These are phyloP conservation scores for Stevia rebaudiana DNA, from an alignment of 140 eudicot species.

Conservation along the genomic window DNA sequence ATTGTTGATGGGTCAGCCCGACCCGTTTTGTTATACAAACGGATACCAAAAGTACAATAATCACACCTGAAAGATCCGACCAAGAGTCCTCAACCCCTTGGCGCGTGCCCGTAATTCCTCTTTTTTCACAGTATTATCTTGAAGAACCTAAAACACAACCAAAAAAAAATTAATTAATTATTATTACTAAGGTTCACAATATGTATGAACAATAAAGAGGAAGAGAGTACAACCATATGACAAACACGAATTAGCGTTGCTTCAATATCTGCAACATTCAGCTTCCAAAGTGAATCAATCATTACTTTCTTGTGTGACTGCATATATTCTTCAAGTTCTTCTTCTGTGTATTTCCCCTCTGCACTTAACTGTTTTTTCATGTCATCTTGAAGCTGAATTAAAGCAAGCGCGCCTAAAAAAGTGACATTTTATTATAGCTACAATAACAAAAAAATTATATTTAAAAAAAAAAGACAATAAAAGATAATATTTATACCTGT, in stretches of 20 bases:
- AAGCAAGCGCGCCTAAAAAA: slow-evolving; percentile 80
- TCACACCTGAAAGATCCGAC: slow-evolving; percentile 80
- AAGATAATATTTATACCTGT: slow-evolving; percentile 41
- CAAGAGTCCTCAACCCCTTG: slow-evolving; percentile 83
- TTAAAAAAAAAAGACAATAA: neutral
- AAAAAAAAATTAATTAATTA: neutral
- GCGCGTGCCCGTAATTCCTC: slow-evolving; percentile 93
- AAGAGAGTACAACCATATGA: slow-evolving; percentile 57
- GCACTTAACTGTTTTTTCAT: slow-evolving; percentile 81
- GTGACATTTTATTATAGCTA: neutral
- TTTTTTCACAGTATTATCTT: slow-evolving; percentile 67
- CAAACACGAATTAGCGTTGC: slow-evolving; percentile 77
- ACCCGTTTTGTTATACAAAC: neutral
- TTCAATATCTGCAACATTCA: slow-evolving; percentile 93
- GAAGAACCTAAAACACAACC: slow-evolving; percentile 58
- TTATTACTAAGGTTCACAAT: neutral
- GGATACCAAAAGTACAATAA: neutral
- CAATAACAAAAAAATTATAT: neutral
- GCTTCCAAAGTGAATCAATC: slow-evolving; percentile 99
- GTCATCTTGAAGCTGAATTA: slow-evolving; percentile 98
- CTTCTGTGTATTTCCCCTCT: slow-evolving; percentile 80
- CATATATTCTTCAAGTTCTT: slow-evolving; percentile 85
- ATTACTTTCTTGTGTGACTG: slow-evolving; percentile 82
- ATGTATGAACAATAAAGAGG: neutral
- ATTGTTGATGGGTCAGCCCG: neutral